Evolutionary conservation across 192 early-diverging fungal genomes (phyloP).

Genomic region (Coemansia sp.): DNA sequence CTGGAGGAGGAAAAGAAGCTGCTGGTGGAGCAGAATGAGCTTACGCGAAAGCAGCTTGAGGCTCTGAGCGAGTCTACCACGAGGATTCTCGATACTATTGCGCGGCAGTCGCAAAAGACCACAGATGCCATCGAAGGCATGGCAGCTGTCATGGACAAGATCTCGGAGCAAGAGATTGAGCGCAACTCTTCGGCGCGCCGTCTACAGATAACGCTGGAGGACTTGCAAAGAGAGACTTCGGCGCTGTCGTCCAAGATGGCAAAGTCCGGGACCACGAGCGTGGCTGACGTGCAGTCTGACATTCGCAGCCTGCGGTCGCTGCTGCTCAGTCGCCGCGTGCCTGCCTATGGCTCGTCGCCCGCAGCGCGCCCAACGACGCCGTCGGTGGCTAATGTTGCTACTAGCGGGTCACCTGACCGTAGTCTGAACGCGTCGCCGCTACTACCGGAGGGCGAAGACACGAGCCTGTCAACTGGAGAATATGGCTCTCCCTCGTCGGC

Average conservation of each 20-base stretch:
- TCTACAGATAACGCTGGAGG: slow-evolving; percentile 47
- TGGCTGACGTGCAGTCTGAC: slow-evolving; percentile 86
- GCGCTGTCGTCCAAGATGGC: slow-evolving; percentile 26
- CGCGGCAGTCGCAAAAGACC: slow-evolving; percentile 72
- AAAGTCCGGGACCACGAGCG: slow-evolving; percentile 16
- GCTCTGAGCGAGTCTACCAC: slow-evolving; percentile 71
- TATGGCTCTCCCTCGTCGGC: slow-evolving; percentile 17
- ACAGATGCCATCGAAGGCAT: slow-evolving; percentile 70
- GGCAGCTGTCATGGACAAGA: slow-evolving; percentile 47
- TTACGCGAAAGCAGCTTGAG: slow-evolving; percentile 72
- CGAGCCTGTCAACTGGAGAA: slow-evolving; percentile 7
- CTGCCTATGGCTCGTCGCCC: slow-evolving; percentile 49
- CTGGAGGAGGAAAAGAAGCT: slow-evolving; percentile 64
- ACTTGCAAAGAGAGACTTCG: slow-evolving; percentile 46
- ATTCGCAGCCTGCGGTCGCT: slow-evolving; percentile 93
- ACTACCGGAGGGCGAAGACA: neutral
- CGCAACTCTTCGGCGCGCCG: slow-evolving; percentile 27
- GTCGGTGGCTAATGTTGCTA: slow-evolving; percentile 9
- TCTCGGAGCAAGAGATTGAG: slow-evolving; percentile 36
- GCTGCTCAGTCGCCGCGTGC: slow-evolving; percentile 77
- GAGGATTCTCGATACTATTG: slow-evolving; percentile 64
- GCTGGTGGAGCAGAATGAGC: slow-evolving; percentile 71
- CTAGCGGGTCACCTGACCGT: slow-evolving; percentile 1
- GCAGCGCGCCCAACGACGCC: slow-evolving; percentile 51
- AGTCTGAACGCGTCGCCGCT: neutral